Conservation (phyloP, 257 asterid genomes). For the Craterostigma plantagineum region DNA sequence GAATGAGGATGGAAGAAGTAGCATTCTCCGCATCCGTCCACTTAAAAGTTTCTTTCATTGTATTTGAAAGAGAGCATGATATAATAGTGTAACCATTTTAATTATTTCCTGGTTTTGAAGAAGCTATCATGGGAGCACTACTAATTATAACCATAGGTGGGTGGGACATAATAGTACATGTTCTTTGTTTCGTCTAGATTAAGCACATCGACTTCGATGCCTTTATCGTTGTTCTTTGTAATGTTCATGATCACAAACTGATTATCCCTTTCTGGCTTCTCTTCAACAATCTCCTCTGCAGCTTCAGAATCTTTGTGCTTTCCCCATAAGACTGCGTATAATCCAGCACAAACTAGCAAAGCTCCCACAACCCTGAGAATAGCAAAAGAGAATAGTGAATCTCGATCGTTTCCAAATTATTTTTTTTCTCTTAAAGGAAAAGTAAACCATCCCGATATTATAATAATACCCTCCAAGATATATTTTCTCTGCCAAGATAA, state of each 20-base stretch:
- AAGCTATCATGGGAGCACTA: too few species aligned
- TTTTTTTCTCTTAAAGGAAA: background rate
- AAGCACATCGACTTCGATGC: constrained; percentile 6
- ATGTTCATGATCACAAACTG: constrained; percentile 1
- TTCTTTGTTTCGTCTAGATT: too few species aligned
- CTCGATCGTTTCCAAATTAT: background rate
- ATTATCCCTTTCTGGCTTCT: constrained; percentile 12
- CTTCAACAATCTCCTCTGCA: constrained; percentile 22
- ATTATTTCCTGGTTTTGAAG: too few species aligned
- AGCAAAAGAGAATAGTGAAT: background rate
- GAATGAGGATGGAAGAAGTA: too few species aligned
- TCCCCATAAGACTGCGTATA: constrained; percentile 53
- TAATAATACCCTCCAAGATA: constrained; percentile 70
- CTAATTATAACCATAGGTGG: too few species aligned
- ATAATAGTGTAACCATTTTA: too few species aligned
- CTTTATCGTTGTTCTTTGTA: constrained; percentile 50
- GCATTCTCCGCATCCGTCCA: too few species aligned
- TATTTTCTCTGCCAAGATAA: constrained; percentile 62
- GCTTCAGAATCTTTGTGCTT: constrained; percentile 28
- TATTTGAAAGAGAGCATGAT: too few species aligned
- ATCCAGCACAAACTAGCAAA: constrained; percentile 30
- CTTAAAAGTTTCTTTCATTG: too few species aligned
- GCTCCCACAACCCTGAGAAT: constrained; percentile 41
- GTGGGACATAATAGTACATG: too few species aligned
- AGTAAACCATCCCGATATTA: background rate